A percentile compares a stretch with the other conserved stretches of the same genome.
Conservation (phyloP, 371 early-diverging fungal genomes). For the Apophysomyces sp. region DNA sequence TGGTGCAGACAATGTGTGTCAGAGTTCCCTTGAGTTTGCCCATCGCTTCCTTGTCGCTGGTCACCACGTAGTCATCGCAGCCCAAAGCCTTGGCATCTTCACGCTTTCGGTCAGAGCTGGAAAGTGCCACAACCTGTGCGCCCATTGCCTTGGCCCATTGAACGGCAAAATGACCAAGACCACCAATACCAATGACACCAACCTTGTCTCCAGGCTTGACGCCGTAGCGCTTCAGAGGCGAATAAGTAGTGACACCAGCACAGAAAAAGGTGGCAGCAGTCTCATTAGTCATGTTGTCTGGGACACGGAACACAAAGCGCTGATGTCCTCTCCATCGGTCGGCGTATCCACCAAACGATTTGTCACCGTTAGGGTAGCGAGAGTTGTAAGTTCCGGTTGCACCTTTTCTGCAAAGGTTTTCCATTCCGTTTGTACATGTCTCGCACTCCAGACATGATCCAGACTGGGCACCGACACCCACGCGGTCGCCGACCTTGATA, state of each 20-base stretch:
- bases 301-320: slow-evolving; percentile 61
- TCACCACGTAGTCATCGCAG: slow-evolving; percentile 36
- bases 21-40: slow-evolving; percentile 7
- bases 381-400: slow-evolving; percentile 28
- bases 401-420: slow-evolving; percentile 20
- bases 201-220: slow-evolving; percentile 53
- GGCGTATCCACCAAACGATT: slow-evolving; percentile 70
- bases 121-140: slow-evolving; percentile 56
- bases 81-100: slow-evolving; percentile 35
- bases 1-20: slow-evolving; percentile 33
- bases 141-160: slow-evolving; percentile 64
- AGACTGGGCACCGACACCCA: slow-evolving; percentile 71
- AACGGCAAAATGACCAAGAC: slow-evolving; percentile 68
- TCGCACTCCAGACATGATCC: slow-evolving; percentile 42
- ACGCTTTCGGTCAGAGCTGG: slow-evolving; percentile 30
- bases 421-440: slow-evolving; percentile 19
- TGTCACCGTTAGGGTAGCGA: slow-evolving; percentile 53
- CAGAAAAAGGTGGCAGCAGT: slow-evolving; percentile 56
- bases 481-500: slow-evolving; percentile 64
- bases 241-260: slow-evolving; percentile 62
- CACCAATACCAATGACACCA: slow-evolving; percentile 68
- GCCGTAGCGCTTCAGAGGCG: slow-evolving; percentile 51
- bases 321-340: slow-evolving; percentile 60
- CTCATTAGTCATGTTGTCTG: slow-evolving; percentile 50
- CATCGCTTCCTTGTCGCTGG: slow-evolving; percentile 15